Evolutionary conservation across 2,329 filamentous ascomycete species (phyloP).

Genomic region (Chalaropsis thielavioides): DNA sequence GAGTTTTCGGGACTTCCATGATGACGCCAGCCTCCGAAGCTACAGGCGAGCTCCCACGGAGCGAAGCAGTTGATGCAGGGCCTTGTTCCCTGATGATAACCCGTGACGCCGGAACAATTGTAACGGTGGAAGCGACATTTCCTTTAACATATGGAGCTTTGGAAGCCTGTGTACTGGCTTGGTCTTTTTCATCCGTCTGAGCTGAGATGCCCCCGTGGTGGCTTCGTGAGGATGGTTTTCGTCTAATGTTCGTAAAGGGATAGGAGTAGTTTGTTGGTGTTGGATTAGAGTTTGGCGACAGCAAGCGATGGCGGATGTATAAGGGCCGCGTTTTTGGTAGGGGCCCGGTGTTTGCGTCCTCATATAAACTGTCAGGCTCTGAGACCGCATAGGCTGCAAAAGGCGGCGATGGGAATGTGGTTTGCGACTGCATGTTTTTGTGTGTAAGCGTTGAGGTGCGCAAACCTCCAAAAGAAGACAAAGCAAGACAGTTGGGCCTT

Average conservation of each 20-base stretch:
- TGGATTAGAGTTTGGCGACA: background rate
- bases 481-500: background rate
- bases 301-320: background rate
- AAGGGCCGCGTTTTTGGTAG: background rate
- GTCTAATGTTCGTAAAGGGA: constrained; percentile 1
- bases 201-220: background rate
- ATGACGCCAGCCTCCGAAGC: background rate
- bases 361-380: background rate
- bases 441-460: background rate
- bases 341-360: background rate
- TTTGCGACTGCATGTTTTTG: background rate
- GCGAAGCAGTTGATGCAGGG: background rate
- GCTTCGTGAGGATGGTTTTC: background rate
- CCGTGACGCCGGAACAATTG: background rate
- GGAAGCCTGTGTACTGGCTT: background rate
- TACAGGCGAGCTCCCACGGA: background rate
- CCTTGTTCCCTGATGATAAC: background rate
- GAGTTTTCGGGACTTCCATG: background rate
- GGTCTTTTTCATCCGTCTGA: background rate
- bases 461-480: background rate
- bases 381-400: background rate
- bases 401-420: background rate
- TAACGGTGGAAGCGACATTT: background rate
- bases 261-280: constrained; percentile 1
- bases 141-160: background rate